Base-by-base conservation (phyloP, 805 yeast genomes). In the Torulaspora microellipsoides region DNA sequence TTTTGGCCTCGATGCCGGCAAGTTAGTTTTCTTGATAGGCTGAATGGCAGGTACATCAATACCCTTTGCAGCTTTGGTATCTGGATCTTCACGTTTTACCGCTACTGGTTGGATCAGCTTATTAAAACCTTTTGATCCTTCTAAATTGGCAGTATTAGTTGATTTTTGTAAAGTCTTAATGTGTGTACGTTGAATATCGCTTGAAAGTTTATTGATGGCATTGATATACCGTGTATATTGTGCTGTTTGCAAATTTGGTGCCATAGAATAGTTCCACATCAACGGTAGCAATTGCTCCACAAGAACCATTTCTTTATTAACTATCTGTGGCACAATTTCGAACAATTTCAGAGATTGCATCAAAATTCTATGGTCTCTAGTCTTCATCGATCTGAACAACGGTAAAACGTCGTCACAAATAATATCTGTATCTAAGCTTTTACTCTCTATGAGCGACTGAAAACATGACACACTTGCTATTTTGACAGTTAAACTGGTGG, bases 371-470 rank as follows among this genome's bases (percentile, higher is more conserved):
- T 85, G 73, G 55, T 85, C 90, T 48, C 93, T 70, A 23, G 93
- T 82, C 60, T 87, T 87, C 74, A 87, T 76, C 12, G 78, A 77
- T 53, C 77, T 76, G 45, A 91, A 69, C 15, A 91, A 66, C 0
- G 96, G 96, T n/a, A 93, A 65, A 31, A 93, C 69, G 42, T 83
- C 86, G 38, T 91, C 97, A 29, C 73, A 72, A 28, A 89, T 77
- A 2, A 85, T 77, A 41, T 78, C 75, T 51, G 78, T 80, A 54
- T 90, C 96, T 41, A 89, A 72, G 5, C 79, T 74, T 47, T 80
- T 80, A 15, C 72, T 68, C 15, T 70, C 74, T 13, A 85, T 74
- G 55, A 89, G 65, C 36, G 67, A 57, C 11, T 76, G 71, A 53
- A 89, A 80, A 1, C 85, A 72, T 14, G 72, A 67, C 15, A 88